These are phyloP conservation scores for Trichoderma guizhouense DNA, from an alignment of 2,329 filamentous ascomycete genomes.

Conservation along the genomic window DNA sequence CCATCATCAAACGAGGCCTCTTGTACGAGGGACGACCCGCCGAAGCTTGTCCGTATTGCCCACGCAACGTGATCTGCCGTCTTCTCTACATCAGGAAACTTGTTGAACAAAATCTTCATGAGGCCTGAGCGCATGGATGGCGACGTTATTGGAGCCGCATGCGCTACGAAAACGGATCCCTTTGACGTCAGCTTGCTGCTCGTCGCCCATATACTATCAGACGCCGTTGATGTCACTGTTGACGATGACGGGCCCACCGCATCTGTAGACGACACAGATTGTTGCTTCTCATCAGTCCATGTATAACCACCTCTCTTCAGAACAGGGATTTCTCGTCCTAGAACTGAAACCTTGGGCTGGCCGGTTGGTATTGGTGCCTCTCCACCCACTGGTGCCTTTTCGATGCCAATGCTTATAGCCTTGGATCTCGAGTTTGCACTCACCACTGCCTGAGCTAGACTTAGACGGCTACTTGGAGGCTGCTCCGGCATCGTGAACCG, in stretches of 20 bases:
- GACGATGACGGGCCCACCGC: constrained; percentile 16
- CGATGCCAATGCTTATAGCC: constrained; percentile 70
- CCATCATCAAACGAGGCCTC: constrained; percentile 59
- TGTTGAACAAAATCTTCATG: constrained; percentile 46
- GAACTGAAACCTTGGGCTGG: constrained; percentile 67
- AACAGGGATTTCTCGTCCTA: constrained; percentile 71
- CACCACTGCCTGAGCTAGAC: constrained; percentile 78
- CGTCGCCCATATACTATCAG: constrained; percentile 42
- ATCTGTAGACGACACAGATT: background rate
- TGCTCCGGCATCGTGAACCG: constrained; percentile 83
- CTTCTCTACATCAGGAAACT: constrained; percentile 46
- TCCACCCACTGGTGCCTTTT: constrained; percentile 61
- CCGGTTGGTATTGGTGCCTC: constrained; percentile 71
- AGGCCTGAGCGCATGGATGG: constrained; percentile 42
- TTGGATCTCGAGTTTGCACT: constrained; percentile 77
- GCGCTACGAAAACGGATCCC: constrained; percentile 56
- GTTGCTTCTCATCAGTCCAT: constrained; percentile 26
- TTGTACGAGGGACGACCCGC: constrained; percentile 39
- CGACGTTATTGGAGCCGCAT: constrained; percentile 39
- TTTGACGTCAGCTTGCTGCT: constrained; percentile 51
- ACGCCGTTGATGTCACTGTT: constrained; percentile 19
- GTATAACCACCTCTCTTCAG: constrained; percentile 74
- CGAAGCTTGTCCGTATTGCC: constrained; percentile 39
- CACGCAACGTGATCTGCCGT: constrained; percentile 58
- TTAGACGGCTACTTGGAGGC: constrained; percentile 77